A percentile compares a stretch with the other conserved stretches of the same genome.
Conservation (phyloP, 768 basidiomycete species). For the Holtermannia corniformis region DNA sequence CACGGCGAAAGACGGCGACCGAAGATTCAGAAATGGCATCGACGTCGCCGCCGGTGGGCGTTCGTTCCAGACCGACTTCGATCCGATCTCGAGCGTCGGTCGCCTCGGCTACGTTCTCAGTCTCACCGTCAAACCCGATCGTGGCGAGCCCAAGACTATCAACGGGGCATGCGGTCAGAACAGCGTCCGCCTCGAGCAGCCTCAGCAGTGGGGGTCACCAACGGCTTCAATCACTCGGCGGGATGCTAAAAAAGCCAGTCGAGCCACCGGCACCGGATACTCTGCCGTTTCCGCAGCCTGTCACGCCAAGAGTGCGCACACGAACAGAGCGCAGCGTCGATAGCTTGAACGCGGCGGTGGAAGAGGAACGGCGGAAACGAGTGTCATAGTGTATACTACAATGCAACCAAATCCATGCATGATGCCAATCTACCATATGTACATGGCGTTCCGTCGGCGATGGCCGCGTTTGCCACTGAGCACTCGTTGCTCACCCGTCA, state of each 20-base stretch:
- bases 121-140: not conserved
- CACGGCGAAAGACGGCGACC: no score
- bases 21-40: no score
- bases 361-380: not conserved
- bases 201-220: not conserved
- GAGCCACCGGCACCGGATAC: not conserved
- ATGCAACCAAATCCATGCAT: not conserved
- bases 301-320: conserved; percentile 11
- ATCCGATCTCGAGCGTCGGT: no score
- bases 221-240: not conserved
- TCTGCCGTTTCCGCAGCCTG: conserved; percentile 10
- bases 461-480: no score
- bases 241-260: not conserved
- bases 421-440: not conserved
- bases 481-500: not conserved
- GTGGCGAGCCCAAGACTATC: conserved; percentile 1
- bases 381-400: not conserved
- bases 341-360: conserved; percentile 2
- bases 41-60: no score
- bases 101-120: not conserved
- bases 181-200: not conserved
- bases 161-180: not conserved
- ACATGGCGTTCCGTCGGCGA: no score
- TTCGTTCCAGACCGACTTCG: not conserved
- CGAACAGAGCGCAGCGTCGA: conserved; percentile 9